These are phyloP conservation scores for Ocimum tenuiflorum DNA, from an alignment of 257 asterid genomes.

Conservation along the genomic window DNA sequence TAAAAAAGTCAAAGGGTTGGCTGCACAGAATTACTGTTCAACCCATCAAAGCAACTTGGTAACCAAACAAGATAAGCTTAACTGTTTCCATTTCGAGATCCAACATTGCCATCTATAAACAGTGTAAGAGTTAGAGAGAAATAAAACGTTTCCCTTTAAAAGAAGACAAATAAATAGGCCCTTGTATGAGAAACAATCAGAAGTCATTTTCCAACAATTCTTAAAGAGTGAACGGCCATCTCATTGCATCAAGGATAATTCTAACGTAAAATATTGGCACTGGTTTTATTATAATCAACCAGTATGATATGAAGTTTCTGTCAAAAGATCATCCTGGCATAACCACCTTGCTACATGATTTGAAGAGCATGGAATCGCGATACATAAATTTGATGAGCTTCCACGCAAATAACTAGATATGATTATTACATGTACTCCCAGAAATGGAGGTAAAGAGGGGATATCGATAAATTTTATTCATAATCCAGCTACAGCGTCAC, in stretches of 20 bases:
- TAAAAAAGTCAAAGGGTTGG: too few species aligned
- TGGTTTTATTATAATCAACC: background rate
- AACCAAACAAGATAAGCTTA: background rate
- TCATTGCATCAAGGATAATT: background rate
- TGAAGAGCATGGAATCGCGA: background rate
- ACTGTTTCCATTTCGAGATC: background rate
- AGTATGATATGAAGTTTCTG: background rate
- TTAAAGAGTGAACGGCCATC: background rate
- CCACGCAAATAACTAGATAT: background rate
- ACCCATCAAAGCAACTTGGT: too few species aligned
- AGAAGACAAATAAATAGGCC: background rate
- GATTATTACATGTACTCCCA: background rate
- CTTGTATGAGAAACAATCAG: background rate
- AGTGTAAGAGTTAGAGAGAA: background rate
- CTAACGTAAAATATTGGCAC: background rate
- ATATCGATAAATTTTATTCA: background rate
- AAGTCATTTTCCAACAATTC: background rate
- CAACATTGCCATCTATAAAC: background rate
- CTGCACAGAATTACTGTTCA: too few species aligned
- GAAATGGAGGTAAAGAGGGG: background rate
- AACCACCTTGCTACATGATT: background rate
- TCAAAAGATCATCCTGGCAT: background rate
- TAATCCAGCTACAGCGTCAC: background rate
- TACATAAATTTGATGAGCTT: background rate
- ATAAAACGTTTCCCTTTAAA: background rate